Conservation (phyloP, 345 rosid species). For the Psidium guajava region DNA sequence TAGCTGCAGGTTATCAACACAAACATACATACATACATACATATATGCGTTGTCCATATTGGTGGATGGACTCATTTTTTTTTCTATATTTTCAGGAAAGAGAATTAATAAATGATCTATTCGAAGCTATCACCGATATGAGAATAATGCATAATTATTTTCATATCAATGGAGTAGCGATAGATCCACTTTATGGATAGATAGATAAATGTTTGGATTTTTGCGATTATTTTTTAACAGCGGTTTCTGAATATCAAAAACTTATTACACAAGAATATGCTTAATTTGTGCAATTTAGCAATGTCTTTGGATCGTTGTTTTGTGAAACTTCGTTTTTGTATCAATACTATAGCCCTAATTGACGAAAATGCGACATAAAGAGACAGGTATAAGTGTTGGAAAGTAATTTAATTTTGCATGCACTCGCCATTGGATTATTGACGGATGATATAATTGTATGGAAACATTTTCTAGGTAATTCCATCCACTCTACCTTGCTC, state of each 20-base stretch:
- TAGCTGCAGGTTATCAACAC: neutral
- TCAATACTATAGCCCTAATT: neutral
- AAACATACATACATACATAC: neutral
- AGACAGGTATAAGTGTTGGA: too few species aligned
- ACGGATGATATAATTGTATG: neutral
- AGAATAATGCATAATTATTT: neutral
- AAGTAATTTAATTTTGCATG: neutral
- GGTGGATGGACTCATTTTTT: too few species aligned
- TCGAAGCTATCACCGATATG: accelerated
- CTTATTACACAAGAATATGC: too few species aligned
- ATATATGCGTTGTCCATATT: too few species aligned
- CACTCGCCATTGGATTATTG: neutral
- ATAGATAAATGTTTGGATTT: neutral
- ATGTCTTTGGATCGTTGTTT: neutral
- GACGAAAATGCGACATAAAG: neutral
- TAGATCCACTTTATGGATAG: neutral
- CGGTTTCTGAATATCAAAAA: too few species aligned
- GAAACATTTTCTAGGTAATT: neutral
- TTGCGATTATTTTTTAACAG: too few species aligned
- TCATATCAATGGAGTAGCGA: accelerated
- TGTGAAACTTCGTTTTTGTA: neutral
- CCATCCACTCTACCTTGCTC: neutral
- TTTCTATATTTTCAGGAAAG: neutral
- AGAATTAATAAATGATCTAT: neutral
- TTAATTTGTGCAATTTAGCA: neutral